These are phyloP conservation scores for Phialophora expanda DNA, from an alignment of 2,329 filamentous ascomycete genomes.

Conservation along the genomic window DNA sequence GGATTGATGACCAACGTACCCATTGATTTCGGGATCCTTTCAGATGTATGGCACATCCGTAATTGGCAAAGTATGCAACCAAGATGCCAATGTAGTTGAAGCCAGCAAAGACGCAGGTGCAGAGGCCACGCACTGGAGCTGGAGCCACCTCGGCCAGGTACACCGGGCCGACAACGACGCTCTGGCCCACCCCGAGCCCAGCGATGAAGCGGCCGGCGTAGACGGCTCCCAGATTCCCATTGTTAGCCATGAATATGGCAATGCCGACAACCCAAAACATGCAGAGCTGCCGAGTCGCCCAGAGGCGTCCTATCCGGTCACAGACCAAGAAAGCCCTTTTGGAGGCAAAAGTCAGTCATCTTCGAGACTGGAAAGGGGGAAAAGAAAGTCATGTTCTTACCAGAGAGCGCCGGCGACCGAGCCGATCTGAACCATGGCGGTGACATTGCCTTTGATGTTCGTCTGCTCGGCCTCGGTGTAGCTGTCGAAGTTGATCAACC, in stretches of 20 bases:
- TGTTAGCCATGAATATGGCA: conserved; percentile 44
- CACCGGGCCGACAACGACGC: conserved; percentile 59
- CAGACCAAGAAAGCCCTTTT: conserved; percentile 42
- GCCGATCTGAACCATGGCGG: conserved; percentile 50
- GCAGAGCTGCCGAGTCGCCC: conserved; percentile 35
- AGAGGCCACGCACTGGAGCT: conserved; percentile 71
- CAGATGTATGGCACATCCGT: conserved; percentile 59
- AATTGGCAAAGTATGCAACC: conserved; percentile 68
- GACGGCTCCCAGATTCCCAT: conserved; percentile 47
- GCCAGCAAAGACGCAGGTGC: conserved; percentile 71
- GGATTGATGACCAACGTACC: no score
- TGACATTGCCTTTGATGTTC: conserved; percentile 46
- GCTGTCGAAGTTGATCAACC: conserved; percentile 30
- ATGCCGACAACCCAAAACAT: conserved; percentile 38
- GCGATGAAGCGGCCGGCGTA: conserved; percentile 53
- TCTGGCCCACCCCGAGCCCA: conserved; percentile 50
- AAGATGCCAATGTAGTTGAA: conserved; percentile 79
- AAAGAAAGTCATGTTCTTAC: no score
- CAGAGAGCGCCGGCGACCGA: conserved; percentile 44
- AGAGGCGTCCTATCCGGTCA: conserved; percentile 41
- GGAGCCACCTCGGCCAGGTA: conserved; percentile 76
- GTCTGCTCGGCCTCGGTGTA: conserved; percentile 40
- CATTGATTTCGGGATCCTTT: no score
- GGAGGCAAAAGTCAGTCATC: no score
- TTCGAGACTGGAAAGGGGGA: no score